Base-by-base conservation (phyloP, 2,329 filamentous ascomycete species). In the Coccinonectria pachysandricola region DNA sequence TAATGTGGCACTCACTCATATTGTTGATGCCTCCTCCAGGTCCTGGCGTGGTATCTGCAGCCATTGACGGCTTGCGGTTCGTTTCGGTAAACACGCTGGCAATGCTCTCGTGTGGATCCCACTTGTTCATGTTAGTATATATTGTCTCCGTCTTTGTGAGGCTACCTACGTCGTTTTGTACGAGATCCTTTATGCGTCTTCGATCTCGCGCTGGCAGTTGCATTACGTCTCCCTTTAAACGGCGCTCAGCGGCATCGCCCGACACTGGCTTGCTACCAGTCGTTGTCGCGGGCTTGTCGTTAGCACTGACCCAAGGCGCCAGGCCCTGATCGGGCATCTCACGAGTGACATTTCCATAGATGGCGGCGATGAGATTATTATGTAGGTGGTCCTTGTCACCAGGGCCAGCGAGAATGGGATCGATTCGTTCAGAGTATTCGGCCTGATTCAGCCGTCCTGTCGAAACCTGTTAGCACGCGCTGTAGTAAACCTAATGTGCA, bases 11-110 rank as follows among this genome's bases (percentile, higher is more conserved):
- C 76, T 50, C 64, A 85, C 79, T 92, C 64, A 88, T 79, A 40
- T 75, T 85, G 40, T 83, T 86, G 23, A 88, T 66, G 12, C 79
- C 79, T 15, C 75, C 78, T n/a, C 34, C 43, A 13, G 79, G 78
- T 46, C 75, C 76, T 15, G 76, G 67, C 14, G 79, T 75, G 7
- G 75, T 68, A 30, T 83, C 71, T 15, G 77, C 68, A 8, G 57
- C 50, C 26, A 60, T 59, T 4, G 58, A 49, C 8, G 58, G 46
- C 31, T 60, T 54, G 21, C 63, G 60, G 32, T 65, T 60, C 12
- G 62, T 55, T 12, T 75, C 68, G 8, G 56, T 45, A 38, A 75
- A 72, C 22, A 68, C 52, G 33, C 57, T 65, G 8, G 65, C 56
- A 31, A 75, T 54, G 7, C 57, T 60, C 28, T 75, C 68, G 32